Percentiles rank a stretch among this genome's conserved stretches.
Evolutionary conservation across 352 stramenopile genomes (phyloP).

Genomic region (Phytopythium oedochilum): DNA sequence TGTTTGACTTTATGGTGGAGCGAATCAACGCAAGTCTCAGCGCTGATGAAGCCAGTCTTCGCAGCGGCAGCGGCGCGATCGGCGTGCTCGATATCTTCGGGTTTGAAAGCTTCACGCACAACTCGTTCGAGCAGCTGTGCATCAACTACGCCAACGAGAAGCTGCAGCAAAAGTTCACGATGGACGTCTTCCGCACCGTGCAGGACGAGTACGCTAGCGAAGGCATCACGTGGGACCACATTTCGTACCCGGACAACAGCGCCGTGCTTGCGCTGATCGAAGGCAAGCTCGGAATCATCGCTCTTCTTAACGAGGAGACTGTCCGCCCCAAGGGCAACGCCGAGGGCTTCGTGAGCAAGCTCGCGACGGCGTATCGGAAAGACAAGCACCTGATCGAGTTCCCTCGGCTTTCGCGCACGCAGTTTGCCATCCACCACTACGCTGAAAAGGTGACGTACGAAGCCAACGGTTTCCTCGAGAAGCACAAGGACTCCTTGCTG

Average conservation of each 20-base stretch:
- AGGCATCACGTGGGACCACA: constrained; percentile 75
- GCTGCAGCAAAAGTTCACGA: constrained; percentile 86
- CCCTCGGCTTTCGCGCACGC: constrained; percentile 53
- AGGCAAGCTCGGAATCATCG: constrained; percentile 66
- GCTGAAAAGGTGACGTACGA: constrained; percentile 91
- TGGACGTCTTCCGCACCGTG: constrained; percentile 62
- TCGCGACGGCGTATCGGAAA: constrained; percentile 38
- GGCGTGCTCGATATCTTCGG: constrained; percentile 91
- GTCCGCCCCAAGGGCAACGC: constrained; percentile 70
- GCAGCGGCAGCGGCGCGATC: constrained; percentile 26
- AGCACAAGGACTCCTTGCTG: constrained; percentile 92
- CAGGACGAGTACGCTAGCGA: constrained; percentile 63
- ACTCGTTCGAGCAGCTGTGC: constrained; percentile 93
- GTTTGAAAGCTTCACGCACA: constrained; percentile 85
- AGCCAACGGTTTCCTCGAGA: constrained; percentile 90
- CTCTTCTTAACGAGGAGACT: constrained; percentile 86
- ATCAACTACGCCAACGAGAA: constrained; percentile 97
- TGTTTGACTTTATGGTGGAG: constrained; percentile 96
- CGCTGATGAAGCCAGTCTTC: constrained; percentile 6
- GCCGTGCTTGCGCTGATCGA: constrained; percentile 75
- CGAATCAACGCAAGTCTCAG: constrained; percentile 79
- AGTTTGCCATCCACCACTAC: constrained; percentile 94
- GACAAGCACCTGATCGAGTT: constrained; percentile 67
- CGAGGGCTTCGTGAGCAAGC: constrained; percentile 59
- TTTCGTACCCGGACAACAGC: constrained; percentile 79